A percentile compares a stretch with the other conserved stretches of the same genome.
Evolutionary conservation across 2,329 filamentous ascomycete genomes (phyloP).

Genomic region (Pseudogymnoascus sp.): DNA sequence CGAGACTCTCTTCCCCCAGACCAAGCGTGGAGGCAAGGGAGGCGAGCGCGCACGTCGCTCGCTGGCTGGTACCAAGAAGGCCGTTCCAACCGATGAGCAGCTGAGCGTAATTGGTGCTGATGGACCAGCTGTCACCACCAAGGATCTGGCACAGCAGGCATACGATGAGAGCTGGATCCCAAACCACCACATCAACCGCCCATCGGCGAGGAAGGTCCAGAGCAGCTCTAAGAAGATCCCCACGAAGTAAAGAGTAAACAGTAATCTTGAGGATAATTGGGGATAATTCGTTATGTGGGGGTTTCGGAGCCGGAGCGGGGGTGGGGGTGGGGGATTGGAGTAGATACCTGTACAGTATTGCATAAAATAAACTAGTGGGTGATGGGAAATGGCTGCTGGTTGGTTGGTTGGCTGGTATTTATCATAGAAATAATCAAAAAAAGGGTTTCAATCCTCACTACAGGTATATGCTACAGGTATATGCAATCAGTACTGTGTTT

Average conservation of each 20-base stretch:
- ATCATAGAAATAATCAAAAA: neutral
- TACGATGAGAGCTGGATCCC: slow-evolving; percentile 96
- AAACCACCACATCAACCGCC: slow-evolving; percentile 78
- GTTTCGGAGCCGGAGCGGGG: slow-evolving; percentile 3
- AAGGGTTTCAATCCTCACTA: neutral
- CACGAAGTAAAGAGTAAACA: neutral
- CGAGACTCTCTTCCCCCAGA: slow-evolving; percentile 88
- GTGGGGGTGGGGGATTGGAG: slow-evolving; percentile 3
- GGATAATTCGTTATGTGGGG: neutral
- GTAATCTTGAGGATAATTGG: neutral
- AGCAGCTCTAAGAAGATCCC: slow-evolving; percentile 32
- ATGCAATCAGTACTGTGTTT: neutral
- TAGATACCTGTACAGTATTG: slow-evolving; percentile 3
- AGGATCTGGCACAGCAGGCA: slow-evolving; percentile 41
- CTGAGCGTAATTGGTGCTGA: slow-evolving; percentile 60
- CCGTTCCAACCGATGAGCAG: slow-evolving; percentile 45
- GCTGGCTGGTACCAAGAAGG: slow-evolving; percentile 60
- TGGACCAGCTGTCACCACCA: slow-evolving; percentile 29
- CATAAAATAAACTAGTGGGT: slow-evolving; percentile 5
- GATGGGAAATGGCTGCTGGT: neutral
- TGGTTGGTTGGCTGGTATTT: neutral
- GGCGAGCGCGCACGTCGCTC: slow-evolving; percentile 46
- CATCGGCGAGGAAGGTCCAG: slow-evolving; percentile 63
- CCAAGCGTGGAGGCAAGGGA: slow-evolving; percentile 46
- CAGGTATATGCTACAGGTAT: neutral